Conservation (phyloP, 495 filamentous ascomycete species). For the Lichenothelia convexa region DNA sequence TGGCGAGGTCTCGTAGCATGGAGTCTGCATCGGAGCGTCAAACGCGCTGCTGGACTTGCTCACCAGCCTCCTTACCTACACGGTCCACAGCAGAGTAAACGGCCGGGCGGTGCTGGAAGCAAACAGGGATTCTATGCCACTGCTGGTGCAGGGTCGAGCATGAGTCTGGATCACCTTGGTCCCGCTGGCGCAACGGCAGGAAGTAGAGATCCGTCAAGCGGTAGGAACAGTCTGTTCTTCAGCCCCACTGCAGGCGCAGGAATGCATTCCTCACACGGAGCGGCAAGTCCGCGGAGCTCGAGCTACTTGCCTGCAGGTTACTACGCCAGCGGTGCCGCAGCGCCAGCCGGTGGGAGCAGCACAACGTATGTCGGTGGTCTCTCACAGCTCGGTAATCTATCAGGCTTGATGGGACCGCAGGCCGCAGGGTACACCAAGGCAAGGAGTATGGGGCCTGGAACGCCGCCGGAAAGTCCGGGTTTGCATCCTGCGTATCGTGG, state of each 20-base stretch:
- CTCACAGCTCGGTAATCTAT: no score
- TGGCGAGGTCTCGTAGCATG: slow-evolving; percentile 86
- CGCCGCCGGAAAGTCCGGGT: slow-evolving; percentile 41
- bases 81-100: slow-evolving; percentile 22
- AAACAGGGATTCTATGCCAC: slow-evolving; percentile 20
- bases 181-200: slow-evolving; percentile 18
- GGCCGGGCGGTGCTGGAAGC: slow-evolving; percentile 4
- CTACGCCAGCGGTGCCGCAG: slow-evolving; percentile 53
- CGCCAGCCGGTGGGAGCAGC: slow-evolving; percentile 27
- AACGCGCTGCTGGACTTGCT: slow-evolving; percentile 55
- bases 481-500: slow-evolving; percentile 27
- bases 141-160: slow-evolving; percentile 6
- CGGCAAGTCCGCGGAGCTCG: slow-evolving; percentile 35
- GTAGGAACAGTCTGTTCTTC: slow-evolving; percentile 79
- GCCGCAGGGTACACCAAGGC: slow-evolving; percentile 28
- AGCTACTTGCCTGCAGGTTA: slow-evolving; percentile 81
- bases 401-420: slow-evolving; percentile 34
- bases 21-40: slow-evolving; percentile 79
- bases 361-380: slow-evolving; percentile 32
- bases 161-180: slow-evolving; percentile 28
- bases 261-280: slow-evolving; percentile 13
- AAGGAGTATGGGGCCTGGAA: slow-evolving; percentile 16
- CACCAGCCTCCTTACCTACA: slow-evolving; percentile 49
- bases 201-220: slow-evolving; percentile 29
- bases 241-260: slow-evolving; percentile 67